Evolutionary conservation across 257 asterid genomes (phyloP).

Genomic region (Nicotiana tabacum): DNA sequence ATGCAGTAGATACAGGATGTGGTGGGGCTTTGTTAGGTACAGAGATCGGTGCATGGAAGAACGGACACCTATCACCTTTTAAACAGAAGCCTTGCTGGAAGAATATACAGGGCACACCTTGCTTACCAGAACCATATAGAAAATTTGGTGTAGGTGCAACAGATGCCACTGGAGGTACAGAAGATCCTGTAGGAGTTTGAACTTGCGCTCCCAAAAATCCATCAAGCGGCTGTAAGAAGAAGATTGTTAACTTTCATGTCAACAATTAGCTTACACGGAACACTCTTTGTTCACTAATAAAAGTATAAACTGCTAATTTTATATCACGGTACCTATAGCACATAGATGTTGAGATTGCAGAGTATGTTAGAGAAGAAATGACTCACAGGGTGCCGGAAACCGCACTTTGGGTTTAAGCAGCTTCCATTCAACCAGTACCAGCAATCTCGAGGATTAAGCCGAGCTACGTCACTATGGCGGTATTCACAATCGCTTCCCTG

Average conservation of each 20-base stretch:
- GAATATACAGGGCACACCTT: conserved; percentile 62
- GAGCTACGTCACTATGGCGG: conserved; percentile 81
- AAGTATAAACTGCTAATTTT: neutral
- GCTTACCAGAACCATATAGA: conserved; percentile 49
- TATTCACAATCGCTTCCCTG: conserved; percentile 90
- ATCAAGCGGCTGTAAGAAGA: conserved; percentile 66
- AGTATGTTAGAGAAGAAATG: neutral
- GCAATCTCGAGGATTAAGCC: conserved; percentile 90
- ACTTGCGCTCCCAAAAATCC: conserved; percentile 57
- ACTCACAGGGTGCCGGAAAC: conserved; percentile 88
- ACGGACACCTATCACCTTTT: conserved; percentile 88
- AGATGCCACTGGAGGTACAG: conserved; percentile 32
- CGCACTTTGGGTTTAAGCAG: conserved; percentile 83
- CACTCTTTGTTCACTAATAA: neutral
- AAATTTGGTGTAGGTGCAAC: conserved; percentile 30
- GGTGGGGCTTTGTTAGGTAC: conserved; percentile 40
- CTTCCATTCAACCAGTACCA: conserved; percentile 76
- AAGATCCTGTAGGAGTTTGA: conserved; percentile 43
- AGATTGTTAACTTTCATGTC: neutral
- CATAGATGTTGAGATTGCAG: neutral
- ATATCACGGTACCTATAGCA: neutral
- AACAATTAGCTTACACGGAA: neutral
- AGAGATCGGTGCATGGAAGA: conserved; percentile 54
- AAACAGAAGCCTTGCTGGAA: conserved; percentile 73
- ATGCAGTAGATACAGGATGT: conserved; percentile 12